Percentiles rank a stretch among this genome's conserved stretches.
phyloP scores from a whole-genome alignment of 441 rosid species.

The Geranium incanum region DNA sequence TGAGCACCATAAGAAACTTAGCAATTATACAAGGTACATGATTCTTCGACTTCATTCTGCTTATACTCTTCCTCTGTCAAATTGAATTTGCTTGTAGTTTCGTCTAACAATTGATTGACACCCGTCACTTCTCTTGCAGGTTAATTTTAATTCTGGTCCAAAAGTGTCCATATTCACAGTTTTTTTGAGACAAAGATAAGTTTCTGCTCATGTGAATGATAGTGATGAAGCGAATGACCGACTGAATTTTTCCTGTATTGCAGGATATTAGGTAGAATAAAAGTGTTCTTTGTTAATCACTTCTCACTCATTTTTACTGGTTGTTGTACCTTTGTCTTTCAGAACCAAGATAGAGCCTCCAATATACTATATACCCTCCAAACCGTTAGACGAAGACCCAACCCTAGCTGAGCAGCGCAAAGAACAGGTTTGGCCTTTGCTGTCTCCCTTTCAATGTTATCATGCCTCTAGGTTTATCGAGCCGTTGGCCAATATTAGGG shows the following conservation, averaged over 20 bases:
- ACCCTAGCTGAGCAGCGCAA: slow-evolving; percentile 41
- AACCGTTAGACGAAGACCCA: slow-evolving; percentile 61
- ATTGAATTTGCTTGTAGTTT: not conserved
- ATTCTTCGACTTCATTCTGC: not conserved
- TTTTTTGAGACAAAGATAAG: slow-evolving; percentile 78
- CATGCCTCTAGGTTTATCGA: not conserved
- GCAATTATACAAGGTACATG: slow-evolving; percentile 79
- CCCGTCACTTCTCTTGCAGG: slow-evolving; percentile 40
- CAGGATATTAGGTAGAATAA: slow-evolving; percentile 32
- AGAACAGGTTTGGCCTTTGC: slow-evolving; percentile 49
- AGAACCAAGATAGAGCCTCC: slow-evolving; percentile 87
- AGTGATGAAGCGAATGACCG: slow-evolving; percentile 40
- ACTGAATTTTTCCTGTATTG: slow-evolving; percentile 27
- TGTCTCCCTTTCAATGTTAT: not conserved
- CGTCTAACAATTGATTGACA: not conserved
- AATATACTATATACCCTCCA: slow-evolving; percentile 59
- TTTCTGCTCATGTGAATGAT: slow-evolving; percentile 63
- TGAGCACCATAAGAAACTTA: slow-evolving; percentile 75
- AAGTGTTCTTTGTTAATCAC: slow-evolving; percentile 6
- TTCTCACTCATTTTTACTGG: slow-evolving; percentile 20
- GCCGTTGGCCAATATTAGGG: not conserved
- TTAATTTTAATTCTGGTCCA: slow-evolving; percentile 94
- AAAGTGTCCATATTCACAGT: slow-evolving; percentile 94
- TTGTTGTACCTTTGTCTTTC: slow-evolving; percentile 30
- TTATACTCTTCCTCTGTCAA: not conserved